Evolutionary conservation across 371 early-diverging fungal genomes (phyloP).

Genomic region (Catenaria anguillulae): DNA sequence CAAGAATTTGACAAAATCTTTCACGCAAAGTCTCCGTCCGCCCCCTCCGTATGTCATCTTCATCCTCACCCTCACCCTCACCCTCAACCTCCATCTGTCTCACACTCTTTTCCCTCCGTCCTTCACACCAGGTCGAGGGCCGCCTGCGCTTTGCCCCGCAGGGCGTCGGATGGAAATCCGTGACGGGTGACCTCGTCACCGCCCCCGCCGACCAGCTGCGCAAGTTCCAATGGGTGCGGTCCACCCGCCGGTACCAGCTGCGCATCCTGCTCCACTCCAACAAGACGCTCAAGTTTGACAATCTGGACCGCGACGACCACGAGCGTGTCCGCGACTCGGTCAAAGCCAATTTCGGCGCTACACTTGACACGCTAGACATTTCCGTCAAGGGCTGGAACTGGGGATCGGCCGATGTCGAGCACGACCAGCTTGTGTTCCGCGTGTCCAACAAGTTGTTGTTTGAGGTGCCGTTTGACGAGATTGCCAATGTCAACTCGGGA

Average conservation of each 20-base stretch:
- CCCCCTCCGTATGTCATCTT: constrained; percentile 18
- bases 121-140: constrained; percentile 20
- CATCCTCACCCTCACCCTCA: too few relatives aligned
- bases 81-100: too few relatives aligned
- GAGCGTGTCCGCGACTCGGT: constrained; percentile 57
- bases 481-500: constrained; percentile 70
- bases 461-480: constrained; percentile 77
- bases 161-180: constrained; percentile 71
- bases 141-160: constrained; percentile 53
- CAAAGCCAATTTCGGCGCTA: constrained; percentile 48
- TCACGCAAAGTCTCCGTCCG: constrained; percentile 21
- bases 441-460: constrained; percentile 71
- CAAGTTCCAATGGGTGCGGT: constrained; percentile 56
- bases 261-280: constrained; percentile 49
- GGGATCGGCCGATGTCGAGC: constrained; percentile 80
- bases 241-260: constrained; percentile 69
- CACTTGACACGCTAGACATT: constrained; percentile 65
- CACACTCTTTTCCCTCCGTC: too few relatives aligned
- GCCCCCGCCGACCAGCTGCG: constrained; percentile 50
- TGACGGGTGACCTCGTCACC: constrained; percentile 36
- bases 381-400: constrained; percentile 91
- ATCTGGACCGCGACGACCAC: constrained; percentile 61
- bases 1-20: constrained; percentile 22
- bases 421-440: constrained; percentile 58
- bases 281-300: constrained; percentile 68